Percentiles rank a stretch among this genome's conserved stretches.
phyloP scores from a whole-genome alignment of 2,329 filamentous ascomycete genomes.

The Nothopassalora personata region DNA sequence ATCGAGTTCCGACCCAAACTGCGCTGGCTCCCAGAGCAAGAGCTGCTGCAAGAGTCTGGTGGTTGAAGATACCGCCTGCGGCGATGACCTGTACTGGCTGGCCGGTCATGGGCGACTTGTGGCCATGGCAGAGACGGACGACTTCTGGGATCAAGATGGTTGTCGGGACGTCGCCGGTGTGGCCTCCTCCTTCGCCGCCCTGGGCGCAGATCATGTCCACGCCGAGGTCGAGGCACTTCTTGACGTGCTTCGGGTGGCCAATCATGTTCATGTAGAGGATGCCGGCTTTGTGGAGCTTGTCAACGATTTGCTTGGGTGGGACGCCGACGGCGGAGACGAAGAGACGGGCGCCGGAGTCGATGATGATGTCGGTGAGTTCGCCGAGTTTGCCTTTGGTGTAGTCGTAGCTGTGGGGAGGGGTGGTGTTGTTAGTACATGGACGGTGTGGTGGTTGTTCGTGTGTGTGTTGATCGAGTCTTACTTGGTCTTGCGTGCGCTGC shows the following conservation, averaged over 20 bases:
- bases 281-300: constrained; percentile 79
- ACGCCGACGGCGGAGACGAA: constrained; percentile 97
- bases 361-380: constrained; percentile 85
- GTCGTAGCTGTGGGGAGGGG: constrained; percentile 66
- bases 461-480: constrained; percentile 33
- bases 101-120: constrained; percentile 83
- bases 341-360: constrained; percentile 82
- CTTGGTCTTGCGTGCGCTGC: constrained; percentile 93
- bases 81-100: constrained; percentile 85
- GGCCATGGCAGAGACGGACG: constrained; percentile 70
- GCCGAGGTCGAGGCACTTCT: constrained; percentile 88
- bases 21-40: constrained; percentile 88
- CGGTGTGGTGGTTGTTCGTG: neutral
- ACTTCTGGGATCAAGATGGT: constrained; percentile 88
- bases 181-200: constrained; percentile 90
- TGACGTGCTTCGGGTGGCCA: constrained; percentile 97
- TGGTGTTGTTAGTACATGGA: constrained; percentile 2
- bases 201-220: constrained; percentile 97
- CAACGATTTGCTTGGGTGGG: constrained; percentile 80
- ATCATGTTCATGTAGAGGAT: constrained; percentile 99
- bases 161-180: constrained; percentile 76
- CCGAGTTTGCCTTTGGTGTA: constrained; percentile 99
- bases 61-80: constrained; percentile 90
- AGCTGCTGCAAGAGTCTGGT: constrained; percentile 79
- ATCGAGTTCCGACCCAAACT: constrained; percentile 96